Percentiles rank a stretch among this genome's conserved stretches.
phyloP scores from a whole-genome alignment of 495 filamentous ascomycete species.

The Hapsidospora chrysogenum region DNA sequence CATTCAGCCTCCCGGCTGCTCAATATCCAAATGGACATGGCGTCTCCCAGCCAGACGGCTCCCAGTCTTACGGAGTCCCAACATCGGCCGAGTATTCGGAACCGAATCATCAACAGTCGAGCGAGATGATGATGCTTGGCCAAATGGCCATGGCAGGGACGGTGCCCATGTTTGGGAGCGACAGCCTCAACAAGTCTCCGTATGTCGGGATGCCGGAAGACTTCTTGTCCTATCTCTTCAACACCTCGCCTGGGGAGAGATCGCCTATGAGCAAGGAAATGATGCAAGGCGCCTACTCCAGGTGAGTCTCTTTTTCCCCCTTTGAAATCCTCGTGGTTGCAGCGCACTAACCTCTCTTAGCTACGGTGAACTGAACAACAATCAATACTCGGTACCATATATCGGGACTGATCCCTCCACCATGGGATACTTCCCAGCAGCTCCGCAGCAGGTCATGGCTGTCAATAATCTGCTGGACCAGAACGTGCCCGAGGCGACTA shows the following conservation, averaged over 20 bases:
- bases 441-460: slow-evolving; percentile 67
- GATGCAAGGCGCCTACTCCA: slow-evolving; percentile 28
- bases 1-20: slow-evolving; percentile 39
- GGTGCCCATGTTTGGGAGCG: slow-evolving; percentile 71
- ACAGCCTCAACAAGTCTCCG: slow-evolving; percentile 67
- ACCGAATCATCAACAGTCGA: slow-evolving; percentile 26
- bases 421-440: slow-evolving; percentile 33
- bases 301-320: slow-evolving; percentile 22
- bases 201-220: slow-evolving; percentile 76
- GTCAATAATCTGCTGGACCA: slow-evolving; percentile 82
- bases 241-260: slow-evolving; percentile 31
- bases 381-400: slow-evolving; percentile 29
- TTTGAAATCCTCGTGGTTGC: background rate
- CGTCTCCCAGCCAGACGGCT: slow-evolving; percentile 8
- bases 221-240: slow-evolving; percentile 85
- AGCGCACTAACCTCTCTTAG: slow-evolving; percentile 15
- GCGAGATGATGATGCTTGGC: slow-evolving; percentile 44
- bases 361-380: slow-evolving; percentile 31
- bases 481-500: slow-evolving; percentile 54
- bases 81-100: slow-evolving; percentile 26
- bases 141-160: slow-evolving; percentile 48
- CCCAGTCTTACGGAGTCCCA: slow-evolving; percentile 17
- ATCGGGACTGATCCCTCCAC: slow-evolving; percentile 25
- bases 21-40: slow-evolving; percentile 23
- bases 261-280: slow-evolving; percentile 25